Evolutionary conservation across 805 yeast species (phyloP).

Genomic region (Kazachstania viticola): DNA sequence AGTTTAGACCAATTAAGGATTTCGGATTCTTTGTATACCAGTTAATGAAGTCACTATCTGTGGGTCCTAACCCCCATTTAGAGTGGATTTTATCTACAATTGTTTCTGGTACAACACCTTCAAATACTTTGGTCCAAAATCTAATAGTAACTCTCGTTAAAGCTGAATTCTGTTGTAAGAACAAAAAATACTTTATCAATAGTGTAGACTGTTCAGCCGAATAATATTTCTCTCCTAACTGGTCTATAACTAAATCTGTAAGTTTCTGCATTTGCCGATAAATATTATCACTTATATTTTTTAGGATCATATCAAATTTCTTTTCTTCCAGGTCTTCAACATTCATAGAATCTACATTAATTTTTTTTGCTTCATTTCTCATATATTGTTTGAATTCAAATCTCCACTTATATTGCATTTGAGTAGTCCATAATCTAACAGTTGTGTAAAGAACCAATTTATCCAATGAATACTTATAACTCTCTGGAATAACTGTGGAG

Average conservation of each 20-base stretch:
- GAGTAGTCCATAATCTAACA: constrained; percentile 7
- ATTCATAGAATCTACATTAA: too few relatives aligned
- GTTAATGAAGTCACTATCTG: constrained; percentile 4
- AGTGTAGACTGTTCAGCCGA: constrained; percentile 7
- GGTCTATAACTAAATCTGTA: constrained; percentile 2
- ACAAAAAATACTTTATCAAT: constrained; percentile 9
- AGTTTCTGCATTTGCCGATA: constrained; percentile 4
- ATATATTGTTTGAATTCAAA: constrained; percentile 6
- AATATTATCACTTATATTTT: neutral
- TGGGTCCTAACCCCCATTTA: constrained; percentile 15
- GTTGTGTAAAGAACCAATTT: constrained; percentile 7
- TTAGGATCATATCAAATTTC: neutral
- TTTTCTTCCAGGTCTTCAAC: too few relatives aligned
- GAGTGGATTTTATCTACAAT: constrained; percentile 7
- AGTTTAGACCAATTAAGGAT: constrained; percentile 2
- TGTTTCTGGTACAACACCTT: constrained; percentile 5
- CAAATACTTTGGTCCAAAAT: constrained; percentile 8
- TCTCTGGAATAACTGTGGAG: neutral
- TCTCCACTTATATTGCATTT: constrained; percentile 7
- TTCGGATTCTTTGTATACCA: constrained; percentile 8
- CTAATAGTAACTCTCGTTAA: constrained; percentile 3
- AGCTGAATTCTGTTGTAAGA: constrained; percentile 6
- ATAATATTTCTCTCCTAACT: constrained; percentile 6
- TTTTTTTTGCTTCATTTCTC: constrained; percentile 1
- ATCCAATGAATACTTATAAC: constrained; percentile 6